Conservation (phyloP, 2,329 filamentous ascomycete species). For the Fusarium sp. region DNA sequence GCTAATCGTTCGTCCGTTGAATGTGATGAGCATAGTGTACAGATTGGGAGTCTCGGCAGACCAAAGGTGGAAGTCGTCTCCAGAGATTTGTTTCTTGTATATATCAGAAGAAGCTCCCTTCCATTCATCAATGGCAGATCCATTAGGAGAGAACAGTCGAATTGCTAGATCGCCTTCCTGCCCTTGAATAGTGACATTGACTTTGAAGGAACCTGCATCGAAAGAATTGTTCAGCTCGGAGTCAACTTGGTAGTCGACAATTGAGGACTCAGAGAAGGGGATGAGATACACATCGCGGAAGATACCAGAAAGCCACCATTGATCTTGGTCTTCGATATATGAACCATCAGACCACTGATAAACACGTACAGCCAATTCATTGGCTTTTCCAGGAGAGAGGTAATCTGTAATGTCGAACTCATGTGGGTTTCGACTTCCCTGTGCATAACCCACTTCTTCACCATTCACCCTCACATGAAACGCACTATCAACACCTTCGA, state of each 20-base stretch:
- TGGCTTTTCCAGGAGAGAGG: slow-evolving; percentile 60
- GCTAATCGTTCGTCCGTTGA: slow-evolving; percentile 54
- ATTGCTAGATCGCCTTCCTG: slow-evolving; percentile 56
- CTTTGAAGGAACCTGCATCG: slow-evolving; percentile 63
- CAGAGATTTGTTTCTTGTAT: slow-evolving; percentile 56
- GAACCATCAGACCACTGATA: slow-evolving; percentile 80
- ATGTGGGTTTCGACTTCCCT: slow-evolving; percentile 77
- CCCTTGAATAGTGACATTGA: slow-evolving; percentile 60
- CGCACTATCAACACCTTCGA: slow-evolving; percentile 80
- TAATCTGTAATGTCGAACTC: slow-evolving; percentile 76
- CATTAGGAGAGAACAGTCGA: slow-evolving; percentile 54
- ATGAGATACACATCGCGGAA: slow-evolving; percentile 77
- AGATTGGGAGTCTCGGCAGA: slow-evolving; percentile 75
- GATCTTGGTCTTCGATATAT: slow-evolving; percentile 78
- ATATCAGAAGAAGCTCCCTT: slow-evolving; percentile 46
- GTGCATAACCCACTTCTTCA: slow-evolving; percentile 74
- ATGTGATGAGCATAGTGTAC: slow-evolving; percentile 62
- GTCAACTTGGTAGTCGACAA: slow-evolving; percentile 60
- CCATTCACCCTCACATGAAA: slow-evolving; percentile 80
- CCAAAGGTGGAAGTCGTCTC: slow-evolving; percentile 71
- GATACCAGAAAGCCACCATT: slow-evolving; percentile 73
- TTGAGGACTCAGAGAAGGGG: slow-evolving; percentile 65
- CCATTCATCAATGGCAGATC: slow-evolving; percentile 47
- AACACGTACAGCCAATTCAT: slow-evolving; percentile 73
- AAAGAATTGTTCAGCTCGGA: slow-evolving; percentile 68